Conservation (phyloP, 768 basidiomycete genomes). For the Tubosaeta sp. region DNA sequence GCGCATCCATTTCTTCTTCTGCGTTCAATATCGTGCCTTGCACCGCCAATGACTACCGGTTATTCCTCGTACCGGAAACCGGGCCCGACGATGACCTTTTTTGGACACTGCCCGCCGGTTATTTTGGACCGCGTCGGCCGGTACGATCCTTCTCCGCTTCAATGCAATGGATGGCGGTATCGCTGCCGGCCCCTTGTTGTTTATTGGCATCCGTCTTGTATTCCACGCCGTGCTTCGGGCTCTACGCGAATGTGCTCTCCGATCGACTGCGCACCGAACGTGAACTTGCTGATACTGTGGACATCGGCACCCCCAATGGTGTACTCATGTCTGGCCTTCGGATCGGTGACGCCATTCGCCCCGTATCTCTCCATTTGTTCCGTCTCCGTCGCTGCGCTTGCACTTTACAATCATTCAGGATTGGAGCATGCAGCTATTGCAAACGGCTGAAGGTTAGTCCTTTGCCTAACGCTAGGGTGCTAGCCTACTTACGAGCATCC, state of each 20-base stretch:
- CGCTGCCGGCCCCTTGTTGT: constrained; percentile 4
- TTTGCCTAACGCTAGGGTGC: constrained; percentile 1
- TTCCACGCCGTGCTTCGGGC: not conserved
- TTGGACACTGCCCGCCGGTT: constrained; percentile 17
- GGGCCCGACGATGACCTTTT: not conserved
- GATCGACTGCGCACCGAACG: constrained; percentile 1
- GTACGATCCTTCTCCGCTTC: constrained; percentile 5
- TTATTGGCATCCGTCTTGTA: not conserved
- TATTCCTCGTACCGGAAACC: constrained; percentile 6
- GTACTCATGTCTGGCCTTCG: constrained; percentile 1
- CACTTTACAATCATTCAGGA: constrained; percentile 38
- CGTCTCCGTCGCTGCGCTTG: constrained; percentile 6
- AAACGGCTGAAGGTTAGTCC: constrained; percentile 77
- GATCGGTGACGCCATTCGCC: constrained; percentile 12
- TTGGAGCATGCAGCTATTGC: constrained; percentile 82
- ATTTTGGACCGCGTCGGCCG: constrained; percentile 6
- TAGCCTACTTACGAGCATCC: constrained; percentile 19
- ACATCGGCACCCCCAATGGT: not conserved
- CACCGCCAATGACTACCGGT: constrained; percentile 7
- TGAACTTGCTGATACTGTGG: constrained; percentile 4
- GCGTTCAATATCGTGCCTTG: not conserved
- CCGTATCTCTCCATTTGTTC: not conserved
- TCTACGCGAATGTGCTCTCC: not conserved
- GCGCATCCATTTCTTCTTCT: not conserved
- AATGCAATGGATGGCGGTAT: constrained; percentile 13